A percentile compares a stretch with the other conserved stretches of the same genome.
Conservation (phyloP, 345 rosid genomes). For the Melastoma malabathricum region DNA sequence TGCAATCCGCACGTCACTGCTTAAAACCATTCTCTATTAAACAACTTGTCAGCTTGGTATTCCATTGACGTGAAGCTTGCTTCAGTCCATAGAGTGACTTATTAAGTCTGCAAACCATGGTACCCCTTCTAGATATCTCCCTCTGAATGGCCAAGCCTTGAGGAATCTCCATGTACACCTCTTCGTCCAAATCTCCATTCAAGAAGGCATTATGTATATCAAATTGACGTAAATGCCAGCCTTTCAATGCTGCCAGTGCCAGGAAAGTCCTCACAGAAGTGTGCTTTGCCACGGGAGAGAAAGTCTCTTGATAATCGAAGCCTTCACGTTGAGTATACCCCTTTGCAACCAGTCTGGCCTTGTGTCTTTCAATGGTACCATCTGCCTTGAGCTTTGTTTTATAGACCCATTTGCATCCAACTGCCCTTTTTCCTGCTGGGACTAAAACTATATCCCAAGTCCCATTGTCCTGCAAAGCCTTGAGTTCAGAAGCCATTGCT, state of each 20-base stretch:
- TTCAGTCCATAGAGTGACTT: too few species aligned
- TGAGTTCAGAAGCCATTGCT: background rate
- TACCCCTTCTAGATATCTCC: background rate
- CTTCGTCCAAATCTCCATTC: too few species aligned
- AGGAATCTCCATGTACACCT: background rate
- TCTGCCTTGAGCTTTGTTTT: background rate
- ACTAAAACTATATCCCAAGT: background rate
- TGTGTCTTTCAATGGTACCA: background rate
- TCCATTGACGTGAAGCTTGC: too few species aligned
- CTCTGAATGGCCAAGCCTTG: background rate
- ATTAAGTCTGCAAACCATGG: background rate
- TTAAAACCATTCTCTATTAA: too few species aligned
- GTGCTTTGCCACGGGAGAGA: background rate
- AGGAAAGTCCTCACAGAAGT: background rate
- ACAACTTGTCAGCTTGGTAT: too few species aligned
- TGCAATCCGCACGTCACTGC: background rate
- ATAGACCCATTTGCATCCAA: slow-evolving; percentile 2
- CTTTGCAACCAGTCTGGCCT: background rate
- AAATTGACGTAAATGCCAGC: background rate
- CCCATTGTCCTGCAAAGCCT: background rate
- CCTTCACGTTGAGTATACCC: too few species aligned
- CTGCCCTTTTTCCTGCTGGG: background rate
- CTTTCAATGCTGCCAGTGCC: background rate
- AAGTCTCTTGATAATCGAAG: background rate
- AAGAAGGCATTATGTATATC: too few species aligned